Base-by-base conservation (phyloP, 2,329 filamentous ascomycete species). In the Microsporum audouinii region DNA sequence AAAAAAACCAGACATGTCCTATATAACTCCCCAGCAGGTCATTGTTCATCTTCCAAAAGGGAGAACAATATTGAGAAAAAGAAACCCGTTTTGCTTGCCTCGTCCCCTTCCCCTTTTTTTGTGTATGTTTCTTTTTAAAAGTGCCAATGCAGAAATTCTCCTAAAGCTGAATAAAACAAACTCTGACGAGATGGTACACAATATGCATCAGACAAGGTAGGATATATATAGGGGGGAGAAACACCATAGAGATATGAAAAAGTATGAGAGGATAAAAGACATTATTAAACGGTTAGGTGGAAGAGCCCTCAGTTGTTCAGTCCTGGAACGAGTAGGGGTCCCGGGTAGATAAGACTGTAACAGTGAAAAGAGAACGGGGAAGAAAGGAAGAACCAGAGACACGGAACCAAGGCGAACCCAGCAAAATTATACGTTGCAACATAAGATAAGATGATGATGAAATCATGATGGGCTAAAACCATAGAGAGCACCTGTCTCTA, bases 211-310 rank as follows among this genome's bases (percentile, higher is more conserved):
- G 33, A 55, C 31, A 55, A n/a, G 51, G 17, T 36, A 36, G 33
- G 51, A 55, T 36, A 55, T 34, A n/a, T 8, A 55, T 34, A 55
- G 51, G 31, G 36, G 27, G 27, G 41, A 27, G 17, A 23, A 23
- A 23, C 17, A 17, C 3, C 14, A 8, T 14, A 47, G 14, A 27
- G 43, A 47, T 47, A 23, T 47, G 43, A 7, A 27, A 39, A 12
- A 12, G 14, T 39, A 12, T 12, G 38, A 12, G 3, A 8, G 2
- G 3, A 23, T 23, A 55, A 55, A 55, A 55, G 51, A 10, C 51
- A 55, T 55, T 55, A 55, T 55, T 55, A 55, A 55, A 55, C n/a
- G 51, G 51, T 31, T 36, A 34, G 51, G 51, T 31, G 51, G 51
- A 55, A 55, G 29, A 55, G 51, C 31, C 31, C 51, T 33, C 31